Evolutionary conservation across 768 basidiomycete species (phyloP), one percentile per base, ranked within the genome.

Genomic region (Rhodotorula sphaerocarpa): DNA sequence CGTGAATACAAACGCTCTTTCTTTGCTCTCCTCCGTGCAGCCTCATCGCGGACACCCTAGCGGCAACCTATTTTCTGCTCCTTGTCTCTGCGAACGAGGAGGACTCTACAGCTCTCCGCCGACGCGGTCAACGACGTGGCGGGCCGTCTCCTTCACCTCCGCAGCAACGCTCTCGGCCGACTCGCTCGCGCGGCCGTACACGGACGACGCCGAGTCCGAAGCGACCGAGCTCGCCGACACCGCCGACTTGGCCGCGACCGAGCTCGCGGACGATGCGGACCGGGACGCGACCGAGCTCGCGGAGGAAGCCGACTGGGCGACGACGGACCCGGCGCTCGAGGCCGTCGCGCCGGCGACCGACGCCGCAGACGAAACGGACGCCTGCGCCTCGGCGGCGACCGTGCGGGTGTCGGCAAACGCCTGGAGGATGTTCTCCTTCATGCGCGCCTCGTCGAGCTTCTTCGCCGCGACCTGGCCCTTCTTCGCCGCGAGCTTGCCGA

Each of bases 401-500:
- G 55, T 47, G n/a, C 64, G 53, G 28, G 63, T 61, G 61, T 67
- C 43, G 6, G 39, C 10, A 11, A 18, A 41, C 61, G 50, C 34
- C n/a, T n/a, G n/a, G n/a, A n/a, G n/a, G n/a, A 97, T 82, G 78
- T 97, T 97, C 57, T 83, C 80, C 79, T 93, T 96, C 74, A 87
- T 81, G 76, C 88, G 87, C 73, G 96, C 84, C 78, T 96, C 90
- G 73, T 99, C 95, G 46, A 91, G 77, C 77, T 97, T 96, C 45
- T 79, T 76, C 0, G 82, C 79, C 12, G 86, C 79, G 46, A 96
- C 78, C 30, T 59, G 55, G 9, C 70, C 70, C 50, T 85, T 84
- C 76, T 91, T 93, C 71, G 78, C 76, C 61, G 70, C 63, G 50
- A 61, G 51, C 47, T 64, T 66, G 23, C 30, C 44, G 31, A 74